Base-by-base conservation (phyloP, 371 early-diverging fungal genomes). In the Chytridium lagenaria region DNA sequence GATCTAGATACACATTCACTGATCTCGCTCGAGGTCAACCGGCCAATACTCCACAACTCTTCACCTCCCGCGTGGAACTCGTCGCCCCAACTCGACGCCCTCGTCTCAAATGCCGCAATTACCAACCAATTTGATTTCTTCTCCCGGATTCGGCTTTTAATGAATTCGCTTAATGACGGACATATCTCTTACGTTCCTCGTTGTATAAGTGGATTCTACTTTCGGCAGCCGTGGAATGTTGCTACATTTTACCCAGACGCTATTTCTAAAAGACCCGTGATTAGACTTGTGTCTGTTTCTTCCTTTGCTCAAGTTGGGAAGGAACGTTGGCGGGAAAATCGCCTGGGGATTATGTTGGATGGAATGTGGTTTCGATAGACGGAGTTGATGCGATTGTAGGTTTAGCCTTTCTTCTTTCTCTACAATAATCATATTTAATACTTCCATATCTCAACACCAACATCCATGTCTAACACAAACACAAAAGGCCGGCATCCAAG, bases 331-430 rank as follows among this genome's bases (percentile, higher is more conserved):
- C 7, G 23, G 26, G 26, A 19, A 10, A 7, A 26, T 30, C 26
- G 7, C 10, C 26, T 10, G 57, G 57, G 22, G n/a, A n/a, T n/a
- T n/a, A n/a, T n/a, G n/a, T n/a, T 10, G n/a, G n/a, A 30, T 10
- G 26, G 57, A 23, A 55, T 30, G 26, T 10, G 22, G 10, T 19
- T 26, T 55, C 23, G 30, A 23, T 55, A 26, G 57, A 55, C 26
- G 57, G 57, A 26, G 57, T 55, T 30, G 57, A 55, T 30, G 57
- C 57, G 5, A 7, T 55, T 7, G 63, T 37, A 26, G 26, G 57
- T 55, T 26, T 55, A 19, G 7, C 26, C 57, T 55, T 55, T 44
- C 19, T 19, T 44, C 19, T 7, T 44, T 12, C 7, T 44, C 44
- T 44, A 19, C 7, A 7, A 44, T 12, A n/a, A n/a, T n/a, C n/a